Percentiles rank a stretch among this genome's conserved stretches.
Evolutionary conservation across 2,329 filamentous ascomycete species (phyloP).

Genomic region (Trichoderma polysporum): DNA sequence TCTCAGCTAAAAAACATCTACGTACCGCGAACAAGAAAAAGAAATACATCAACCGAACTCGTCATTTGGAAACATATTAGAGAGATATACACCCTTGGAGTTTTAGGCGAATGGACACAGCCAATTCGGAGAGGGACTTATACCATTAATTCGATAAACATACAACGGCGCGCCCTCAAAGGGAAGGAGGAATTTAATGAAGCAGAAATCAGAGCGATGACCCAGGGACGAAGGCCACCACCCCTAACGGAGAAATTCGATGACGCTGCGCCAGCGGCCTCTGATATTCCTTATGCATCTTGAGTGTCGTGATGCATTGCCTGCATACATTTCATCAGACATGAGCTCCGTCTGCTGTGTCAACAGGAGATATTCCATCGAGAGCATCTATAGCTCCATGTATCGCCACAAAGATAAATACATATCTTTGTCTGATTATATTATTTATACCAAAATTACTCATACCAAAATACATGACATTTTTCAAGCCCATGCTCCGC

Average conservation of each 20-base stretch:
- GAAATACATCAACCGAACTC: not conserved
- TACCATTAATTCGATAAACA: not conserved
- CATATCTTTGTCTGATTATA: not conserved
- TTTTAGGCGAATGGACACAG: not conserved
- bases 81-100: not conserved
- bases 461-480: not conserved
- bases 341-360: not conserved
- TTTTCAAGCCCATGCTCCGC: not conserved
- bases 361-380: not conserved
- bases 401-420: not conserved
- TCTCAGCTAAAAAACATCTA: constrained; percentile 38
- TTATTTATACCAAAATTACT: not conserved
- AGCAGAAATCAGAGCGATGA: not conserved
- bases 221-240: not conserved
- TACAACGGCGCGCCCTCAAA: not conserved
- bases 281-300: not conserved
- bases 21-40: not conserved
- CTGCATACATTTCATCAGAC: not conserved
- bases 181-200: not conserved
- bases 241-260: not conserved
- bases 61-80: not conserved
- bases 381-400: not conserved
- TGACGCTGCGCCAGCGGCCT: not conserved
- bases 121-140: not conserved
- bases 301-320: not conserved